Evolutionary conservation across 192 early-diverging fungal species (phyloP), one percentile per base, ranked within the genome.

Genomic region (Coemansia guatemalensis): DNA sequence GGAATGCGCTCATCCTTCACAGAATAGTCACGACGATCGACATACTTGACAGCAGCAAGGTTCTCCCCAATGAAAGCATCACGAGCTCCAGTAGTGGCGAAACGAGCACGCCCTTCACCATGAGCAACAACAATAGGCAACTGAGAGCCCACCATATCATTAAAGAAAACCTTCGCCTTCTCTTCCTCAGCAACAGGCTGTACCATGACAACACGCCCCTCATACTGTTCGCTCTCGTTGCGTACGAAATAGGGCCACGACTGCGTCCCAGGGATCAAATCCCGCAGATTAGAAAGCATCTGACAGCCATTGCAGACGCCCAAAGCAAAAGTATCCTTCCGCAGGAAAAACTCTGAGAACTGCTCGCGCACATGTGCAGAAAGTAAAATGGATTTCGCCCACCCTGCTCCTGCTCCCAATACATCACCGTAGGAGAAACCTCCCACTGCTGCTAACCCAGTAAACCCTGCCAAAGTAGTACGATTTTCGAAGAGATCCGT

Each of bases 281-380:
- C 88, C 8, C 86, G 78, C 67, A 99, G 85, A 53, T 91, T 89
- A 11, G 90, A 85, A 48, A 99, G 70, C 90, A 98, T 95, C 76
- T 99, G 96, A 76, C 96, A 99, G 52, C 98, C 98, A 73, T 98
- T 99, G 84, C 98, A 99, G 49, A 98, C 91, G 50, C 96, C 98
- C 50, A 99, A 73, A 7, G 92, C 86, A 81, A 99, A 99, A 11
- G 98, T 99, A 67, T 97, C 89, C 20, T 83, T 48, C 20, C 96
- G 88, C 23, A 71, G 63, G 71, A 99, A 96, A 79, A 97, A 99
- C 20, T 60, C 74, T 2, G 71, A 60, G 55, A 99, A 91, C 82
- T 95, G 89, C 22, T 70, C 49, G 30, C 92, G 85, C 5, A 89
- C 89, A 44, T 55, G 67, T 8, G 82, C 48, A 65, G 95, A 87